A percentile compares a stretch with the other conserved stretches of the same genome.
These are phyloP conservation scores for Phyllosticta citriasiana DNA, from an alignment of 2,329 filamentous ascomycete species.

Conservation along the genomic window DNA sequence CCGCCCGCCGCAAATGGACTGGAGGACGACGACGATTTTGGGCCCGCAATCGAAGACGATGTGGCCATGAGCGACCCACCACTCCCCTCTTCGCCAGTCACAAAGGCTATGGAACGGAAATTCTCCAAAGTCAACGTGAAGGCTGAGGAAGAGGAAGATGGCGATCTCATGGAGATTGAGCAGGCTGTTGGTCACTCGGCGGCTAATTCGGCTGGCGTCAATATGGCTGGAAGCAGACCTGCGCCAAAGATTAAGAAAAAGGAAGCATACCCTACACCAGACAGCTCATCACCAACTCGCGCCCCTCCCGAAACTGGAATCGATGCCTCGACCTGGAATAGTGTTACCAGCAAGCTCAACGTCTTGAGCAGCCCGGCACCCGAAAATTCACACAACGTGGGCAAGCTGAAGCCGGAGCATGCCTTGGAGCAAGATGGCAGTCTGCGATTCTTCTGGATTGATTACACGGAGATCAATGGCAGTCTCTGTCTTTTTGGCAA, in stretches of 20 bases:
- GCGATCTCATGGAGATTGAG: slow-evolving; percentile 76
- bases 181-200: slow-evolving; percentile 57
- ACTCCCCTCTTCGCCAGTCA: slow-evolving; percentile 74
- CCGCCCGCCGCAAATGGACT: slow-evolving; percentile 29
- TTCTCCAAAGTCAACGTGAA: slow-evolving; percentile 42
- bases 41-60: slow-evolving; percentile 49
- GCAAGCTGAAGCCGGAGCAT: slow-evolving; percentile 74
- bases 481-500: slow-evolving; percentile 93
- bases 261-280: slow-evolving; percentile 54
- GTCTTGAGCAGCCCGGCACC: slow-evolving; percentile 64
- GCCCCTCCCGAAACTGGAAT: slow-evolving; percentile 47
- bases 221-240: slow-evolving; percentile 71
- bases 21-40: slow-evolving; percentile 46
- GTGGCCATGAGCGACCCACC: slow-evolving; percentile 74
- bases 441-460: slow-evolving; percentile 91
- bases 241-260: slow-evolving; percentile 64
- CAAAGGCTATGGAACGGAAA: slow-evolving; percentile 68
- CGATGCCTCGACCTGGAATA: slow-evolving; percentile 80
- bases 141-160: slow-evolving; percentile 60
- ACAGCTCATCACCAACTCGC: slow-evolving; percentile 65
- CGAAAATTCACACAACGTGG: slow-evolving; percentile 52
- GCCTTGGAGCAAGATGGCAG: slow-evolving; percentile 92
- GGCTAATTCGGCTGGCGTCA: slow-evolving; percentile 61
- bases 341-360: slow-evolving; percentile 76
- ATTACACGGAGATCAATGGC: slow-evolving; percentile 88